Evolutionary conservation across 352 stramenopile genomes (phyloP).

Genomic region (Phytophthora uliginosa): DNA sequence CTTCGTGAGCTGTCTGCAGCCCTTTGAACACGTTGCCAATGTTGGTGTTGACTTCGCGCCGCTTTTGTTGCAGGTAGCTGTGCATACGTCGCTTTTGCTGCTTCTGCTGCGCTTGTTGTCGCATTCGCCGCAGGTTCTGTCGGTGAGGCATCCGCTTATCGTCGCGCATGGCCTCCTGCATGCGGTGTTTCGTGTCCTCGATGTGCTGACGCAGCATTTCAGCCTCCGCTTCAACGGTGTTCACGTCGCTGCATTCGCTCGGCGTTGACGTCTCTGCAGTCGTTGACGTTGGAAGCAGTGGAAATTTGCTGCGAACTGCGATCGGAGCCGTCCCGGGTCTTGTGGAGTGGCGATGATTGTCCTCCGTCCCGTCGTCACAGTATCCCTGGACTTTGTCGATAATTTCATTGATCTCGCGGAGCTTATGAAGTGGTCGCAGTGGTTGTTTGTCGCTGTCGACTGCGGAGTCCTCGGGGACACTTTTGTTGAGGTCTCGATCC

Average conservation of each 20-base stretch:
- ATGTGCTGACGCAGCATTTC: conserved; percentile 47
- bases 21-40: conserved; percentile 81
- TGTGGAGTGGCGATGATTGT: conserved; percentile 4
- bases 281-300: background rate
- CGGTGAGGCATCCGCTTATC: conserved; percentile 36
- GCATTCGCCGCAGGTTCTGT: conserved; percentile 44
- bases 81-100: conserved; percentile 75
- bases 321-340: conserved; percentile 32
- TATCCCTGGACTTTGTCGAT: conserved; percentile 56
- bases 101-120: conserved; percentile 40
- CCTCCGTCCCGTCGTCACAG: conserved; percentile 23
- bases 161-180: conserved; percentile 58
- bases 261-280: background rate
- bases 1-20: conserved; percentile 18
- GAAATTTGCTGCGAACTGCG: conserved; percentile 7
- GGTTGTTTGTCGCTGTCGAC: conserved; percentile 13
- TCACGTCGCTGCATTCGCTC: background rate
- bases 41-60: conserved; percentile 69
- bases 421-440: conserved; percentile 50
- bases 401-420: conserved; percentile 75
- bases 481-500: conserved; percentile 2
- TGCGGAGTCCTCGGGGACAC: conserved; percentile 5
- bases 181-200: conserved; percentile 55
- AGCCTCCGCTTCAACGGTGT: background rate
- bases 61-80: conserved; percentile 79